Evolutionary conservation across 2,329 filamentous ascomycete species (phyloP).

Genomic region (Ilyonectria robusta): DNA sequence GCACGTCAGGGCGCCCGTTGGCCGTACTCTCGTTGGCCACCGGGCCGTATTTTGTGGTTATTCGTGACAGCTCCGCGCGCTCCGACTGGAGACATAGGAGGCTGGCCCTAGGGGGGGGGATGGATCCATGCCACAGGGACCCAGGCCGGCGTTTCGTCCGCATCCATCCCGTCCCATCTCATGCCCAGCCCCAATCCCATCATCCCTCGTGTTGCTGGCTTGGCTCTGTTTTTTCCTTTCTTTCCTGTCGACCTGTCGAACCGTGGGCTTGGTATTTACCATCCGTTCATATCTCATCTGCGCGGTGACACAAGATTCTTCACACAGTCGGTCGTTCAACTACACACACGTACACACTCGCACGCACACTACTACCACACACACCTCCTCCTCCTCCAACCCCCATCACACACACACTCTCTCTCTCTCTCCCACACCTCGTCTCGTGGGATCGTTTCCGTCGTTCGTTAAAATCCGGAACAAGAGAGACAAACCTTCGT

Average conservation of each 20-base stretch:
- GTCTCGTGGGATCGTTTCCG: background rate
- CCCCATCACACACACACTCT: background rate
- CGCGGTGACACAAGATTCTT: conserved; percentile 13
- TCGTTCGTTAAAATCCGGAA: conserved; percentile 6
- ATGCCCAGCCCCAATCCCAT: conserved; percentile 13
- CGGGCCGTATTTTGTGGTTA: conserved; percentile 15
- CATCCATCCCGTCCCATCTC: conserved; percentile 16
- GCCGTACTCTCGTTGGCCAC: conserved; percentile 11
- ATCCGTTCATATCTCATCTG: conserved; percentile 19
- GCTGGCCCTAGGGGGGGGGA: conserved; percentile 8
- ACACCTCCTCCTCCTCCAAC: background rate
- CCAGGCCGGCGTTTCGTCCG: conserved; percentile 13
- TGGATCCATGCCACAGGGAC: conserved; percentile 15
- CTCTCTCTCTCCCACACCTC: background rate
- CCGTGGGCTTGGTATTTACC: conserved; percentile 25
- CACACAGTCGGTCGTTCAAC: background rate
- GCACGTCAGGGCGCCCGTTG: conserved; percentile 10
- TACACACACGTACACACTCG: background rate
- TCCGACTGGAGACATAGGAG: conserved; percentile 23
- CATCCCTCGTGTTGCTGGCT: conserved; percentile 29
- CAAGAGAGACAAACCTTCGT: background rate
- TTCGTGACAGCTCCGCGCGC: conserved; percentile 22
- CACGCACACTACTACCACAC: background rate
- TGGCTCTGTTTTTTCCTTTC: conserved; percentile 11
- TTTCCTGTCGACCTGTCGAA: conserved; percentile 29